Conservation (phyloP, 225 moss, liverwort and hornwort species). For the Rhytidiadelphus loreus region DNA sequence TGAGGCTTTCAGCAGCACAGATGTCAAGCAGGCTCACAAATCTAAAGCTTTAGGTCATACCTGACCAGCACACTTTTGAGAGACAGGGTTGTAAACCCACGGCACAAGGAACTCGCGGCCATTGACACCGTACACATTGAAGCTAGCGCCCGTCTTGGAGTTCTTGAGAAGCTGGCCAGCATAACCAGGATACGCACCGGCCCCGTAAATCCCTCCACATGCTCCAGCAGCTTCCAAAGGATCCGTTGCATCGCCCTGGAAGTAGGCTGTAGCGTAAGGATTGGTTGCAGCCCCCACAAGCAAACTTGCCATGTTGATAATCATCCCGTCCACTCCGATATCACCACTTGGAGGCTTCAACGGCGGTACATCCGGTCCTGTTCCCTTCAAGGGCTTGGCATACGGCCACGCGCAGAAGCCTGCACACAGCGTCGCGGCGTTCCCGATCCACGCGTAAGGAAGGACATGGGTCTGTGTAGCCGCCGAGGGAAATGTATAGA, state of each 20-base stretch:
- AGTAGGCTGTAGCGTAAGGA: slow-evolving; percentile 49
- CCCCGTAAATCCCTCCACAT: slow-evolving; percentile 48
- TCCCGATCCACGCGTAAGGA: slow-evolving; percentile 54
- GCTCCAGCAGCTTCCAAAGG: slow-evolving; percentile 53
- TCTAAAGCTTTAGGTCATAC: neutral
- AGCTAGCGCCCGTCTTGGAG: slow-evolving; percentile 37
- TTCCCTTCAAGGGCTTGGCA: slow-evolving; percentile 37
- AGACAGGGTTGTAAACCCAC: slow-evolving; percentile 29
- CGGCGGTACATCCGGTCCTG: slow-evolving; percentile 25
- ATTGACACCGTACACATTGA: slow-evolving; percentile 44
- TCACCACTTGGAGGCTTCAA: slow-evolving; percentile 49
- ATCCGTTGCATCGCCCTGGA: slow-evolving; percentile 44
- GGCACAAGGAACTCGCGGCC: slow-evolving; percentile 53
- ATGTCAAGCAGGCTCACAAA: slow-evolving; percentile 24
- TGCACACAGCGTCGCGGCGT: slow-evolving; percentile 27
- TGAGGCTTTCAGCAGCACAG: slow-evolving; percentile 40
- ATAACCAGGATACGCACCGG: slow-evolving; percentile 45
- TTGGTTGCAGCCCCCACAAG: slow-evolving; percentile 56
- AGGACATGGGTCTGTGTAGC: slow-evolving; percentile 35
- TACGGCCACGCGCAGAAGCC: slow-evolving; percentile 58
- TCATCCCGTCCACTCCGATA: slow-evolving; percentile 54
- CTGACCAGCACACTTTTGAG: slow-evolving; percentile 42
- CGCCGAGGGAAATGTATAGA: slow-evolving; percentile 27
- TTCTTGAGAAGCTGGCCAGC: slow-evolving; percentile 37
- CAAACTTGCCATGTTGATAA: slow-evolving; percentile 50